These are phyloP conservation scores for Coccomyxa sp. DNA, from an alignment of 139 green algal species.

Conservation along the genomic window DNA sequence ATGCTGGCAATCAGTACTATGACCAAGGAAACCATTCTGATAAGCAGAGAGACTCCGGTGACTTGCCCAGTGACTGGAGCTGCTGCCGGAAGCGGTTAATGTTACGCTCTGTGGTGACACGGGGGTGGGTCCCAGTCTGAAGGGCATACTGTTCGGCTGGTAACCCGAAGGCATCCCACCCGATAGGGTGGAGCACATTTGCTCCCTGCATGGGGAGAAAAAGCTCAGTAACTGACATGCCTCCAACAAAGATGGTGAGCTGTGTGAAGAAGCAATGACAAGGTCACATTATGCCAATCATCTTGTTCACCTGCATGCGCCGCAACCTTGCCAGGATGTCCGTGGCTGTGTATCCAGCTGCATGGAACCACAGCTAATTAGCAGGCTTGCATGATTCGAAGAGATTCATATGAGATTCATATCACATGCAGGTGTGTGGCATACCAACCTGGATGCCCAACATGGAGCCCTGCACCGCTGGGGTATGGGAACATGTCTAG, in stretches of 20 bases:
- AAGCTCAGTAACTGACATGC: too few relatives aligned
- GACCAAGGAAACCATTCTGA: too few relatives aligned
- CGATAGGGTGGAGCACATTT: slow-evolving; percentile 99
- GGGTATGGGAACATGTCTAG: slow-evolving; percentile 89
- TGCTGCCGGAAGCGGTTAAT: slow-evolving; percentile 88
- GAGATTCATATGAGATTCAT: neutral
- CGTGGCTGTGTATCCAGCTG: slow-evolving; percentile 89
- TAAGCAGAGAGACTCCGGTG: too few relatives aligned
- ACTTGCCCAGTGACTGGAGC: slow-evolving; percentile 73
- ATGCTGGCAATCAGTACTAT: too few relatives aligned
- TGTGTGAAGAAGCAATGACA: neutral
- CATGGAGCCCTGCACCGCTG: slow-evolving; percentile 75
- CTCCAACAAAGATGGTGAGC: too few relatives aligned
- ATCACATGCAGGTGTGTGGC: neutral
- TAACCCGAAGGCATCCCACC: slow-evolving; percentile 98
- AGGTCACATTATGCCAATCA: neutral
- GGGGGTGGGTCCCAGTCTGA: slow-evolving; percentile 93
- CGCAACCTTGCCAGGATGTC: slow-evolving; percentile 98
- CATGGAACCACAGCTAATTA: neutral
- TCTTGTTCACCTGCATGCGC: slow-evolving; percentile 58
- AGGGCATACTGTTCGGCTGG: slow-evolving; percentile 97
- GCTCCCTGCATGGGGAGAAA: slow-evolving; percentile 41
- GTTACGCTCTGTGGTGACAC: slow-evolving; percentile 84
- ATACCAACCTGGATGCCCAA: slow-evolving; percentile 46
- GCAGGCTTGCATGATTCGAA: neutral